Evolutionary conservation across 208 protist genomes (phyloP), one percentile per base, ranked within the genome.

Genomic region (Trypanosoma conorhini): DNA sequence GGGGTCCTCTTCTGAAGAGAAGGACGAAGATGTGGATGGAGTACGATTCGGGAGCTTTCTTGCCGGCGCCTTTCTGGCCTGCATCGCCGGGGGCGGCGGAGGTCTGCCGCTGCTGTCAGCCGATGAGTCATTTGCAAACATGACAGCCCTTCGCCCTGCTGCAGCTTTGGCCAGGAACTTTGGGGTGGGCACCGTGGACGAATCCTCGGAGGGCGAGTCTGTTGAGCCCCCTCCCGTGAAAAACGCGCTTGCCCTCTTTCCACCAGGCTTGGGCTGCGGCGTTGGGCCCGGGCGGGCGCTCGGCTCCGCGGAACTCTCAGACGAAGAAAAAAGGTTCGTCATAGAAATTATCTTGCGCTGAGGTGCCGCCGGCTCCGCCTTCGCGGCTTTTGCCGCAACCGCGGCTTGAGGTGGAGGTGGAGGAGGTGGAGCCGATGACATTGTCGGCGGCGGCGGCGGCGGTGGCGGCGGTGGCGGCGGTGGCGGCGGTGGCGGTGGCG

Each of bases 261-360:
- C 50, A 61, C 28, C 30, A 40, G 26, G 40, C 40, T 40, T 74
- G 31, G 62, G 40, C 38, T 24, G 50, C n/a, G 70, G 42, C 42
- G 24, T n/a, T 35, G 57, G 5, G 26, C 12, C 55, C 15, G 52
- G 56, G 26, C 33, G 54, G 12, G 8, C 44, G 17, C 33, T 24
- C 24, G 19, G 10, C 15, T 40, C 68, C 19, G 67, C 46, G 1
- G 72, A 74, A 28, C 71, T 79, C 28, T 72, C 71, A 56, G 77
- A 77, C 5, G 77, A 77, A 54, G 56, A 60, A 30, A 76, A 72
- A 28, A 77, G 59, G 7, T 61, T 58, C 1, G 75, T 61, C 38
- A 75, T 40, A 17, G 22, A 35, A 26, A 5, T 72, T 61, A 63
- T 70, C 5, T 51, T 72, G 0, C 48, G 46, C 26, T 54, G 19